These are phyloP conservation scores for Linaria vulgaris DNA, from an alignment of 257 asterid genomes.

Conservation along the genomic window DNA sequence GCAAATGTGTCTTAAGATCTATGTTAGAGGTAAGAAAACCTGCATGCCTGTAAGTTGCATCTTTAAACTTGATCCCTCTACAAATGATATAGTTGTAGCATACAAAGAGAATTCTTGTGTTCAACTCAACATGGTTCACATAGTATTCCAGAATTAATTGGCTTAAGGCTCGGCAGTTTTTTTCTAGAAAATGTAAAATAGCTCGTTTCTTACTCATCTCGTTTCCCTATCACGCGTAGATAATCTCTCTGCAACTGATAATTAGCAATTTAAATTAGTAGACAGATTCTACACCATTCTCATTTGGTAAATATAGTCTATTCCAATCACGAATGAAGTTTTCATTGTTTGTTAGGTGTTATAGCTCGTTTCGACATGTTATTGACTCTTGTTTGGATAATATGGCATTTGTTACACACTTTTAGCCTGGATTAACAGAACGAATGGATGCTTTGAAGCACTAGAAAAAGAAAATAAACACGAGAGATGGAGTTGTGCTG, in stretches of 20 bases:
- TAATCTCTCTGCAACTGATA: constrained; percentile 18
- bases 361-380: constrained; percentile 23
- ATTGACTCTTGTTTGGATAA: constrained; percentile 32
- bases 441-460: constrained; percentile 39
- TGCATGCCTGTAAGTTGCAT: no score
- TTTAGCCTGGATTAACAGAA: constrained; percentile 64
- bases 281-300: neutral
- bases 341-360: neutral
- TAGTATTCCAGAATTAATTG: neutral
- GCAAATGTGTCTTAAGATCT: no score
- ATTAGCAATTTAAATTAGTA: no score
- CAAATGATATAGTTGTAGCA: no score
- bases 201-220: constrained; percentile 20
- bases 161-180: neutral
- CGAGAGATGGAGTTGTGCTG: neutral
- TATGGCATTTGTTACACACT: constrained; percentile 26
- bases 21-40: no score
- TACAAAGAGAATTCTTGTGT: no score
- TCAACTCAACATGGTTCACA: neutral
- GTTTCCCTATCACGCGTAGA: constrained; percentile 34
- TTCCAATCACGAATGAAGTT: neutral
- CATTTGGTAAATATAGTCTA: neutral
- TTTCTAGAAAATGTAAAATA: neutral
- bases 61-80: no score
- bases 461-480: constrained; percentile 12